Conservation (phyloP, 2,329 filamentous ascomycete species). For the Lojkania enalia region DNA sequence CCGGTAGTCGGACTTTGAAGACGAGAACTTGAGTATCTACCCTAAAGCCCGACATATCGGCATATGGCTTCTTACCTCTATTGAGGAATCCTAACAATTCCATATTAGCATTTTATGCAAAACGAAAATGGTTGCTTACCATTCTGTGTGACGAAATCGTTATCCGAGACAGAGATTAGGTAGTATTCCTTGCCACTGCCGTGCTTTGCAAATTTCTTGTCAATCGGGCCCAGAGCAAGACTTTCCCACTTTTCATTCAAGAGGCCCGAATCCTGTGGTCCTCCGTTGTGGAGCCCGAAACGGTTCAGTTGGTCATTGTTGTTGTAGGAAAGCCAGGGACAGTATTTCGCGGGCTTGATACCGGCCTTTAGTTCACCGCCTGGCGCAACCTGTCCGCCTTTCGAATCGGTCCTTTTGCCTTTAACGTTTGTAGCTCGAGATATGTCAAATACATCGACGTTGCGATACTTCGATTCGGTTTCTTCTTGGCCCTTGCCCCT, state of each 20-base stretch:
- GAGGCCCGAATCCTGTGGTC: slow-evolving; percentile 58
- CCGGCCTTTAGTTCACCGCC: slow-evolving; percentile 41
- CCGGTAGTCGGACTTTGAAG: slow-evolving; percentile 60
- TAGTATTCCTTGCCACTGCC: slow-evolving; percentile 67
- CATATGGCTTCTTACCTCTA: slow-evolving; percentile 59
- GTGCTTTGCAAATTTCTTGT: slow-evolving; percentile 48
- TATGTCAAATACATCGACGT: slow-evolving; percentile 71
- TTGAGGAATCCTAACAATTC: slow-evolving; percentile 57
- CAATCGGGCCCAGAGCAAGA: slow-evolving; percentile 61
- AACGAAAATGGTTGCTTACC: slow-evolving; percentile 45
- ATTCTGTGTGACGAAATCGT: slow-evolving; percentile 76
- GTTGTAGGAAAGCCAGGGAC: slow-evolving; percentile 70
- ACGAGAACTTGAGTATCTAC: slow-evolving; percentile 66
- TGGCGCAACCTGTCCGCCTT: slow-evolving; percentile 51
- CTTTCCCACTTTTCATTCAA: slow-evolving; percentile 81
- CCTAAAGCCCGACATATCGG: slow-evolving; percentile 60
- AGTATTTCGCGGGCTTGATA: slow-evolving; percentile 61
- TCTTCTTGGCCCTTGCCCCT: slow-evolving; percentile 61
- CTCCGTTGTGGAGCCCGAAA: slow-evolving; percentile 72
- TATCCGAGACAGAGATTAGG: slow-evolving; percentile 69
- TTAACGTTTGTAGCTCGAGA: slow-evolving; percentile 63
- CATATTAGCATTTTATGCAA: slow-evolving; percentile 8
- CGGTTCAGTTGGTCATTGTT: slow-evolving; percentile 64
- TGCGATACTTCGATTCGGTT: slow-evolving; percentile 64
- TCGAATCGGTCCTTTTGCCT: slow-evolving; percentile 41